Base-by-base conservation (phyloP, 495 filamentous ascomycete species). In the Tetracladium marchalianum region DNA sequence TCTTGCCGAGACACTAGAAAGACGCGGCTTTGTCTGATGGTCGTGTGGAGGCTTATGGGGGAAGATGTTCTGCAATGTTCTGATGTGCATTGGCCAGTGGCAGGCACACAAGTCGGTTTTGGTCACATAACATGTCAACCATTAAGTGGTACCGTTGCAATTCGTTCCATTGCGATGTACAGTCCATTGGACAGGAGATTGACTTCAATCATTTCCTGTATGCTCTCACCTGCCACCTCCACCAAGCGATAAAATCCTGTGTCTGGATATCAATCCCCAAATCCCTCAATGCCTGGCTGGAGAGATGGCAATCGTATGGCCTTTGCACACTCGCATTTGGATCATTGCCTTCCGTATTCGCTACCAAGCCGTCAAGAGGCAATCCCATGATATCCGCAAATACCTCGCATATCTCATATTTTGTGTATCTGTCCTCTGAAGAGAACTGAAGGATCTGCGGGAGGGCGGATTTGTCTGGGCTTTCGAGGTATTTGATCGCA, bases 281-380 rank as follows among this genome's bases (percentile, higher is more conserved):
- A 13, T 89, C 79, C 60, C 75, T 77, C 44, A 96, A 61, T 22
- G 67, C 77, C 67, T 80, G 76, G 13, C 80, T 95, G 44, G 84
- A 87, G 17, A 96, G 71, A 58, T 95, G 87, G 47, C 84, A 88
- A 64, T 96, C 89, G 65, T 87, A 95, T 9, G 90, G 90, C 43
- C 90, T 75, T 67, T 87, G 73, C 12, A 88, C 85, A 31, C 33
- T 46, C 17, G 71, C 68, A 22, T 80, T 79, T 19, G 82, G 84
- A 44, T 90, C 85, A 55, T 87, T 84, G 5, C 80, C 83, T 56
- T 88, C 72, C 44, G 81, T 72, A 54, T 87, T 87, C 10, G 78
- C 65, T 50, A 75, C 70, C 63, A 96, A 82, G 19, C 77, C 73
- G 32, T 76, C 72, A n/a, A 88, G 64, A 7, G 84, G 69, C 41